These are phyloP conservation scores for Vachellia collinsii DNA, from an alignment of 306 rosid species.

Conservation along the genomic window DNA sequence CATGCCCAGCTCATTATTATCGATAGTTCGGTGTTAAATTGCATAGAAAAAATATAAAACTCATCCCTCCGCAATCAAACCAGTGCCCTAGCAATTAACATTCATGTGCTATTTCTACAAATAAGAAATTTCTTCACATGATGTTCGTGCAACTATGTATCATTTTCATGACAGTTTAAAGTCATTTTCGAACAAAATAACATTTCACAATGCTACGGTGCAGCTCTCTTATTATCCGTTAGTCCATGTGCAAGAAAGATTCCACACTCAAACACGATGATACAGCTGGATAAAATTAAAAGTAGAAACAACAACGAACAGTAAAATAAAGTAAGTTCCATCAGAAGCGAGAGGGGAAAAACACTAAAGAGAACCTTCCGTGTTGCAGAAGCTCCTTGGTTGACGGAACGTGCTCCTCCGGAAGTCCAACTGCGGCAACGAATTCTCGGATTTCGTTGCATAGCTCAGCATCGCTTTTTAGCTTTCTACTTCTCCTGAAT, in stretches of 20 bases:
- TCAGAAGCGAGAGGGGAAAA: neutral
- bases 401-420: conserved; percentile 69
- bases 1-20: neutral
- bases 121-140: neutral
- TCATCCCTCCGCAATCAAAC: neutral
- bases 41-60: neutral
- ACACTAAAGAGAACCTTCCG: conserved; percentile 63
- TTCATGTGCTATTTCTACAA: neutral
- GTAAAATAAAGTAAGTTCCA: neutral
- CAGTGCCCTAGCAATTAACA: neutral
- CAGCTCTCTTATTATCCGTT: neutral
- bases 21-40: neutral
- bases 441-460: conserved; percentile 70
- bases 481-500: conserved; percentile 57
- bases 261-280: neutral
- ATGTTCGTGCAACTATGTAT: neutral
- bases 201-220: neutral
- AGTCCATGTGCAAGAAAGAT: neutral
- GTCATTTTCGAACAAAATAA: neutral
- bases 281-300: neutral
- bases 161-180: neutral
- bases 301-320: neutral
- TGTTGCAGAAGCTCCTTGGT: conserved; percentile 72
- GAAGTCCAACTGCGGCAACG: conserved; percentile 62
- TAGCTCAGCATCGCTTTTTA: conserved; percentile 78